These are phyloP conservation scores for Kalanchoe fedtschenkoi DNA, from an alignment of 164 flowering plant genomes.

Conservation along the genomic window DNA sequence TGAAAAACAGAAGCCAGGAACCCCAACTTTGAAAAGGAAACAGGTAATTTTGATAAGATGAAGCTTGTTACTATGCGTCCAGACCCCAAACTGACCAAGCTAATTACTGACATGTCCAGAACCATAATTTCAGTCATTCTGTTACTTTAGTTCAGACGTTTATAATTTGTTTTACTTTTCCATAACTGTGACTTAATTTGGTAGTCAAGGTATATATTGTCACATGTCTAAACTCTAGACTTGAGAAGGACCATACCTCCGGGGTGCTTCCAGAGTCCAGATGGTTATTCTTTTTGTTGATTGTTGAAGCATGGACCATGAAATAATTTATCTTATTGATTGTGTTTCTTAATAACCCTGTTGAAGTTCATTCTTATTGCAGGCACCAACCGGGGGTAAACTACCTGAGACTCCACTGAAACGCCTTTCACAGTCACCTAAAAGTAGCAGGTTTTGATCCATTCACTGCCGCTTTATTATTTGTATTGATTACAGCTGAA, in stretches of 20 bases:
- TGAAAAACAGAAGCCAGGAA: slow-evolving; percentile 21
- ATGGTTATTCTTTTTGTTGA: not conserved
- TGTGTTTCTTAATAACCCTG: not conserved
- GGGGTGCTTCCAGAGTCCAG: not conserved
- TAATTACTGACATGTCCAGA: not conserved
- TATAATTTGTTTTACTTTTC: not conserved
- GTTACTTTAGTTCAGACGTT: not conserved
- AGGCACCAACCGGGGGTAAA: slow-evolving; percentile 31
- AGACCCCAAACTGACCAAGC: not conserved
- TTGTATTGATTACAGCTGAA: not conserved
- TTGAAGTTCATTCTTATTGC: slow-evolving; percentile 6
- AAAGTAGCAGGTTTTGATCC: slow-evolving; percentile 39
- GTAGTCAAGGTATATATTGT: not conserved
- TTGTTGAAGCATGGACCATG: not conserved
- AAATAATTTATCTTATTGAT: not conserved
- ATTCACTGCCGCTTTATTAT: not conserved
- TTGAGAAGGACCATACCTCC: not conserved
- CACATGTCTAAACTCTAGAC: not conserved
- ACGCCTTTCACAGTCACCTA: slow-evolving; percentile 33
- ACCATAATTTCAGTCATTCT: not conserved
- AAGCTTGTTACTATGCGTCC: not conserved
- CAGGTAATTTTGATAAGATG: slow-evolving; percentile 27
- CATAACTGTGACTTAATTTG: too few relatives aligned
- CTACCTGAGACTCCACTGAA: slow-evolving; percentile 30
- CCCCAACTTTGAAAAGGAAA: slow-evolving; percentile 56